Conservation (phyloP, 2,329 filamentous ascomycete species). For the Alternaria novae-zelandiae region DNA sequence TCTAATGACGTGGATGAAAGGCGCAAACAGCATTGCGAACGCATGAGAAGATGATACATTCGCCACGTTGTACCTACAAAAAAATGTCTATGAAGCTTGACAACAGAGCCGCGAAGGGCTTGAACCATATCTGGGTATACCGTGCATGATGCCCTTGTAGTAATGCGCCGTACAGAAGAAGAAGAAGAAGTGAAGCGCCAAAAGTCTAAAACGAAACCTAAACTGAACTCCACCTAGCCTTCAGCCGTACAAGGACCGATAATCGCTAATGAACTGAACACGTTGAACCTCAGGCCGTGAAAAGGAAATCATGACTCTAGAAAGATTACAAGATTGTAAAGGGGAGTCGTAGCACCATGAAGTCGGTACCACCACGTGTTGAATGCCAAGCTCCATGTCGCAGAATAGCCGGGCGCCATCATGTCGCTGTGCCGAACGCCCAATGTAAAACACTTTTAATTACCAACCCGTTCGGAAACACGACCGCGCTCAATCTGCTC, state of each 20-base stretch:
- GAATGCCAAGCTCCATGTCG: background rate
- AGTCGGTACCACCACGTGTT: background rate
- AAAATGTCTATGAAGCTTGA: background rate
- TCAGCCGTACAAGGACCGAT: background rate
- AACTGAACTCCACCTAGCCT: background rate
- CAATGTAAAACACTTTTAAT: conserved; percentile 10
- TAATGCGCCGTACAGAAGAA: conserved; percentile 9
- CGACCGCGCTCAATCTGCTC: conserved; percentile 29
- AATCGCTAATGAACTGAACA: background rate
- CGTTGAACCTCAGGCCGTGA: background rate
- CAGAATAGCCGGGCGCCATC: background rate
- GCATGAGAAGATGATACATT: background rate
- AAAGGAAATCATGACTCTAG: background rate
- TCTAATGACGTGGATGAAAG: background rate
- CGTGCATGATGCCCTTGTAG: conserved; percentile 12
- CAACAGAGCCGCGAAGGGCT: background rate
- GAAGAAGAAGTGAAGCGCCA: background rate
- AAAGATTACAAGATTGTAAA: background rate
- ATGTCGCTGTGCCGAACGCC: background rate
- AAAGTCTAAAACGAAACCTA: background rate
- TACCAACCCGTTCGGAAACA: conserved; percentile 18
- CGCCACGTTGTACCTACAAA: conserved; percentile 5
- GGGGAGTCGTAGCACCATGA: background rate
- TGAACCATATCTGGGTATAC: conserved; percentile 18
- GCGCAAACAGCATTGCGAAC: background rate